phyloP scores from a whole-genome alignment of 2,329 filamentous ascomycete genomes.

The Aspergillus tamarii region DNA sequence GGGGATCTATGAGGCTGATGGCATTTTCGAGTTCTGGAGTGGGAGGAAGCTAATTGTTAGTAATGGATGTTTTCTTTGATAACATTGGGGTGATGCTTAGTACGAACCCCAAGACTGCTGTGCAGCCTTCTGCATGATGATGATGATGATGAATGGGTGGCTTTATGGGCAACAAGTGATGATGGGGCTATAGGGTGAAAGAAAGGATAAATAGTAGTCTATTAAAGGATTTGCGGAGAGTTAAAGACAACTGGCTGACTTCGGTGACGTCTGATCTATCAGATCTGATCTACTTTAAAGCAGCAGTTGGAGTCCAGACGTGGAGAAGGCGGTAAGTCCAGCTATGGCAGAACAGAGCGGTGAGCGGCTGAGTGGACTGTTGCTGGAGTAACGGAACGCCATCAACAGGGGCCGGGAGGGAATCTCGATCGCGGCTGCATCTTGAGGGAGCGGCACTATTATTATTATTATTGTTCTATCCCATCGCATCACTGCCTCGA shows the following conservation, averaged over 20 bases:
- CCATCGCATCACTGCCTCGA: slow-evolving; percentile 9
- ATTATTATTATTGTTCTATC: slow-evolving; percentile 16
- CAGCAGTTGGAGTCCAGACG: slow-evolving; percentile 6
- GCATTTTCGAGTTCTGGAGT: slow-evolving; percentile 81
- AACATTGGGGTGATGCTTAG: not conserved
- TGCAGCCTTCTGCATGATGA: slow-evolving; percentile 56
- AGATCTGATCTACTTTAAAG: not conserved
- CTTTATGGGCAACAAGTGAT: not conserved
- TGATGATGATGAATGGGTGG: slow-evolving; percentile 40
- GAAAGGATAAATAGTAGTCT: not conserved
- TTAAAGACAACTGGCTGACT: not conserved
- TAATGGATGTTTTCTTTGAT: not conserved
- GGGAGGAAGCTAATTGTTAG: slow-evolving; percentile 11
- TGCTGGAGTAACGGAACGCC: slow-evolving; percentile 37
- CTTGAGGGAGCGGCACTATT: slow-evolving; percentile 10
- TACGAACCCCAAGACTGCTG: slow-evolving; percentile 63
- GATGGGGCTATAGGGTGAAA: not conserved
- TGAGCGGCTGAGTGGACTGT: slow-evolving; percentile 37
- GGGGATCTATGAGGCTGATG: slow-evolving; percentile 78
- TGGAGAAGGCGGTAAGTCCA: slow-evolving; percentile 31
- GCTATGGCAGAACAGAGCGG: slow-evolving; percentile 34
- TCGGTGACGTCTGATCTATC: slow-evolving; percentile 1
- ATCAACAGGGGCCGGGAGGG: slow-evolving; percentile 32
- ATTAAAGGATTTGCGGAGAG: not conserved
- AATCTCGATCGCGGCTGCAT: slow-evolving; percentile 19